phyloP scores from a whole-genome alignment of 306 rosid genomes.

The Casuarina equisetifolia region DNA sequence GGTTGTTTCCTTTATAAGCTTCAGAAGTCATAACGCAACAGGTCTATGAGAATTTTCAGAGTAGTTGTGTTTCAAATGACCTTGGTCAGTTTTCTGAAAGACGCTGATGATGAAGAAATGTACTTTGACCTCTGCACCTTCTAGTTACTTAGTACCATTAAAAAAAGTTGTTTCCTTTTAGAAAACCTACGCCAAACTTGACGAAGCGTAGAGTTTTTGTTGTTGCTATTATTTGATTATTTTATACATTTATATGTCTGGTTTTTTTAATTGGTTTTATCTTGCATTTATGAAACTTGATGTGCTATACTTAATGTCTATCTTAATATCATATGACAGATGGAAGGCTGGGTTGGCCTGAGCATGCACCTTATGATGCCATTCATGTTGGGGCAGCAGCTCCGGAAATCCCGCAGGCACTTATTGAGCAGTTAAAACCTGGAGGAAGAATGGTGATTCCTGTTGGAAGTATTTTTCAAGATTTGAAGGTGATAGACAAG shows the following conservation, averaged over 20 bases:
- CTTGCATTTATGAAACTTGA: too few relatives aligned
- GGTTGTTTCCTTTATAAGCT: neutral
- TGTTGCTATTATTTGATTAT: too few relatives aligned
- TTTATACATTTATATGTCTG: too few relatives aligned
- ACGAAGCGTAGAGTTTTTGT: neutral
- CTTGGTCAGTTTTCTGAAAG: neutral
- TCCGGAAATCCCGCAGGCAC: conserved; percentile 77
- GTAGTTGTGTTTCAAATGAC: neutral
- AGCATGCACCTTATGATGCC: conserved; percentile 83
- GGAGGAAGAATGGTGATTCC: conserved; percentile 99
- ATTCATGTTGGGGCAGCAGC: conserved; percentile 99
- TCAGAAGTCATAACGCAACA: neutral
- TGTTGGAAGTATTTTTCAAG: conserved; percentile 80
- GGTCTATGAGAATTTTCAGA: neutral
- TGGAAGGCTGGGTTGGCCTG: conserved; percentile 91
- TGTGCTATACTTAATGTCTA: too few relatives aligned
- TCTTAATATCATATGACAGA: conserved; percentile 41
- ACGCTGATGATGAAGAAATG: neutral
- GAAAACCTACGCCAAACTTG: neutral
- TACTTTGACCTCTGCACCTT: neutral
- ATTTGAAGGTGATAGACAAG: conserved; percentile 85
- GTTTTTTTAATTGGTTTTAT: too few relatives aligned
- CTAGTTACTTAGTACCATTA: too few relatives aligned
- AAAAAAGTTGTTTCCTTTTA: too few relatives aligned
- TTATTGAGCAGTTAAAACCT: conserved; percentile 81